Conservation (phyloP, 1,284 basidiomycete genomes). For the Ganoderma sinense region DNA sequence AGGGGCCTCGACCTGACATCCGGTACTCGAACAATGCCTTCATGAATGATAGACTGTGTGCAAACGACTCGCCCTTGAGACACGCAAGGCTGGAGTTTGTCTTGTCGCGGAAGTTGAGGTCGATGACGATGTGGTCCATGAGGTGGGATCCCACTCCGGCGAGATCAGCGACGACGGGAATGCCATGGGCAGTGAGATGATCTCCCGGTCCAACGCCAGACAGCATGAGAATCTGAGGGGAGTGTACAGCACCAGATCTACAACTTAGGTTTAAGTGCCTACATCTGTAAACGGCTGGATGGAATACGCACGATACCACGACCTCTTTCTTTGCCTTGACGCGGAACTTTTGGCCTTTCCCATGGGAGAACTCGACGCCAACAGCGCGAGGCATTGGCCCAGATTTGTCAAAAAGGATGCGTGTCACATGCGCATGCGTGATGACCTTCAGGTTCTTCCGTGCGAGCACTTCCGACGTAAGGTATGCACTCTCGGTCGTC, state of each 20-base stretch:
- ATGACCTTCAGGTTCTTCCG: slow-evolving; percentile 69
- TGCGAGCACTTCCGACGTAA: slow-evolving; percentile 65
- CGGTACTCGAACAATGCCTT: slow-evolving; percentile 51
- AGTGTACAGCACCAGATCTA: slow-evolving; percentile 70
- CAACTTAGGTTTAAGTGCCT: not conserved
- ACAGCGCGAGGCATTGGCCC: slow-evolving; percentile 52
- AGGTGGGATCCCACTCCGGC: slow-evolving; percentile 69
- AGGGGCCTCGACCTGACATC: slow-evolving; percentile 51
- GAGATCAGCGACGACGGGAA: slow-evolving; percentile 60
- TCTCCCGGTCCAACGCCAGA: slow-evolving; percentile 70
- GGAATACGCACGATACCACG: slow-evolving; percentile 59
- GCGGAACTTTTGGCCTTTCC: slow-evolving; percentile 46
- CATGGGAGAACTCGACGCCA: slow-evolving; percentile 65
- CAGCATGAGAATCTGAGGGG: slow-evolving; percentile 55
- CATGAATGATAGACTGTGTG: slow-evolving; percentile 44
- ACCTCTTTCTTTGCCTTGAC: slow-evolving; percentile 64
- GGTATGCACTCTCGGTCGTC: slow-evolving; percentile 69
- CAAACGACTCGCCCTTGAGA: slow-evolving; percentile 45
- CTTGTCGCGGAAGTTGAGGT: slow-evolving; percentile 59
- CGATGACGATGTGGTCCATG: slow-evolving; percentile 62
- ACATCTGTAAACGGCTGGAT: not conserved
- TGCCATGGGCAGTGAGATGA: slow-evolving; percentile 56
- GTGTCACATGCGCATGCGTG: slow-evolving; percentile 59
- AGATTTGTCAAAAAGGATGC: slow-evolving; percentile 63
- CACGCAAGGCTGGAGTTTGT: slow-evolving; percentile 37